Percentiles rank a stretch among this genome's conserved stretches.
phyloP scores from a whole-genome alignment of 1,284 basidiomycete genomes.

The Xanthoconium separans region DNA sequence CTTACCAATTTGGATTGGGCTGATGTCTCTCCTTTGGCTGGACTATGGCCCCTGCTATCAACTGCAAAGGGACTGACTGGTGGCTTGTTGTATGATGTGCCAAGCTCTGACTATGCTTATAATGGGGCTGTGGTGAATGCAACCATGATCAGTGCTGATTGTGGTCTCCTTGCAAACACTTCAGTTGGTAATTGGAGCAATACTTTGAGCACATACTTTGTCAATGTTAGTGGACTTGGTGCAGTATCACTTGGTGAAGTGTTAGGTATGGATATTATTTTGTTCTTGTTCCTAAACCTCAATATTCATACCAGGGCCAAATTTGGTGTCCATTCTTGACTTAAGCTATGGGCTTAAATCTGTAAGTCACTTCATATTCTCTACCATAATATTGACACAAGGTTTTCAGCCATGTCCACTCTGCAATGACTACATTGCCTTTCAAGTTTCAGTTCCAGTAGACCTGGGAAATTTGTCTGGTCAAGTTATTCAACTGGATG shows the following conservation, averaged over 20 bases:
- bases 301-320: background rate
- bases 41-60: constrained; percentile 1
- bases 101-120: background rate
- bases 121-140: constrained; percentile 9
- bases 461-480: constrained; percentile 1
- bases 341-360: background rate
- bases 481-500: background rate
- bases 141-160: constrained; percentile 10
- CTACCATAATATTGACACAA: background rate
- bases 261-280: background rate
- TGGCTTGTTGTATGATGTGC: constrained; percentile 14
- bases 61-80: constrained; percentile 11
- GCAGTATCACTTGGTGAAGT: background rate
- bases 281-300: background rate
- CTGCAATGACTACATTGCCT: background rate
- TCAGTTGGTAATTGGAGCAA: background rate
- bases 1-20: constrained; percentile 7
- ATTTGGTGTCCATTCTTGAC: background rate
- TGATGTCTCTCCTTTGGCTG: background rate
- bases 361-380: background rate
- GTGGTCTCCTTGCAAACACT: constrained; percentile 8
- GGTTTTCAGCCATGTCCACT: background rate
- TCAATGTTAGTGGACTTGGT: constrained; percentile 8
- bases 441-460: background rate
- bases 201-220: background rate